phyloP scores from a whole-genome alignment of 139 green algal species.

The Diplosphaera chodatii region DNA sequence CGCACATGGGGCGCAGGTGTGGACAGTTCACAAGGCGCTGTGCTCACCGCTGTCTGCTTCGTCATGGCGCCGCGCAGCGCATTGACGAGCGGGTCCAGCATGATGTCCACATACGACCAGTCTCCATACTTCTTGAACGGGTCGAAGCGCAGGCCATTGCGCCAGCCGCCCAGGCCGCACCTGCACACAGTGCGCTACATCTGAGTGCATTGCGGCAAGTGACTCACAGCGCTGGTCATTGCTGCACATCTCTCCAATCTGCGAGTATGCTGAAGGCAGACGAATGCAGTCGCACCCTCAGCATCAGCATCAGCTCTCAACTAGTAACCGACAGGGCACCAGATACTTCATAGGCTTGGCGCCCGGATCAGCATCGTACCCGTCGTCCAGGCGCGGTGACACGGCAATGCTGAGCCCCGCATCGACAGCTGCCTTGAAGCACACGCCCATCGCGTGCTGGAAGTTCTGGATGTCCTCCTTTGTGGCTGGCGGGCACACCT shows the following conservation, averaged over 20 bases:
- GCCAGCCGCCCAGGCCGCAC: constrained; percentile 27
- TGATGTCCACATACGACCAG: constrained; percentile 33
- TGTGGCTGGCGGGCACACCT: neutral
- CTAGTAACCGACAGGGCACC: neutral
- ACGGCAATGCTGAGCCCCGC: constrained; percentile 18
- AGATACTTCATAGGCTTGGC: neutral
- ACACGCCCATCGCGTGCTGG: constrained; percentile 11
- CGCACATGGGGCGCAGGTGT: too few species aligned
- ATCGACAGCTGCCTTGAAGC: constrained; percentile 16
- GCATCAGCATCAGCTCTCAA: constrained; percentile 9
- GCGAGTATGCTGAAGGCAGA: too few species aligned
- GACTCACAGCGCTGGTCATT: too few species aligned
- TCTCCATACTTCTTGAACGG: constrained; percentile 24
- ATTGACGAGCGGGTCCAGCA: constrained; percentile 34
- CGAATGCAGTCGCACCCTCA: too few species aligned
- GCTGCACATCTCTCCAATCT: neutral
- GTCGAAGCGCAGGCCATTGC: constrained; percentile 41
- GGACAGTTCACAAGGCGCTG: too few species aligned
- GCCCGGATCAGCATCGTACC: neutral
- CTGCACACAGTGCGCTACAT: neutral
- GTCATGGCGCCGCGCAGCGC: constrained; percentile 6
- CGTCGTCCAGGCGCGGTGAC: constrained; percentile 21
- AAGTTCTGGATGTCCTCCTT: constrained; percentile 3
- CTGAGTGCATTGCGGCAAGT: too few species aligned
- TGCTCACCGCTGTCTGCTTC: neutral